A percentile compares a stretch with the other conserved stretches of the same genome.
phyloP scores from a whole-genome alignment of 805 yeast genomes.

The Priceomyces medius region DNA sequence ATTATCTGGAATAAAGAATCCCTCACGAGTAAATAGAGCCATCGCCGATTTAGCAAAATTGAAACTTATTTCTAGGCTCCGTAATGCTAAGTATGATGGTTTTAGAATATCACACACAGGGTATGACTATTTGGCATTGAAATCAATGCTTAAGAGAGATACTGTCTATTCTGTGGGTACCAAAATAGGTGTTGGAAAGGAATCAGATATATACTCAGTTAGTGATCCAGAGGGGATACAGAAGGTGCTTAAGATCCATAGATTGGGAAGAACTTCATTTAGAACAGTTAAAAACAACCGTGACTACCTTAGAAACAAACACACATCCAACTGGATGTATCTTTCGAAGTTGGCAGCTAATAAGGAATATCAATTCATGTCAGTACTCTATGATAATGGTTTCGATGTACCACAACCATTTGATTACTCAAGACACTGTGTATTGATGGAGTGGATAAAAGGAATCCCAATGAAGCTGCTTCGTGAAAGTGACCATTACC shows the following conservation, averaged over 20 bases:
- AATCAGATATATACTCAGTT: constrained; percentile 89
- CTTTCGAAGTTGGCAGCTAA: constrained; percentile 87
- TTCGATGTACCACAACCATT: constrained; percentile 86
- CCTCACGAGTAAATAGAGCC: constrained; percentile 72
- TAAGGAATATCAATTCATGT: constrained; percentile 89
- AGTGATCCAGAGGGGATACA: constrained; percentile 62
- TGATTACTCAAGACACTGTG: constrained; percentile 88
- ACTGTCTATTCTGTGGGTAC: constrained; percentile 77
- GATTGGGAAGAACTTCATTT: constrained; percentile 93
- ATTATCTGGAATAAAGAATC: constrained; percentile 72
- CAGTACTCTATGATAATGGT: constrained; percentile 66
- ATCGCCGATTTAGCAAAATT: constrained; percentile 86
- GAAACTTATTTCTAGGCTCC: constrained; percentile 68
- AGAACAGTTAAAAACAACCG: constrained; percentile 89
- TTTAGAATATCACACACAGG: constrained; percentile 87
- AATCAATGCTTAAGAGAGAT: constrained; percentile 73
- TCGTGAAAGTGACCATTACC: constrained; percentile 65
- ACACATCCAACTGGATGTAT: constrained; percentile 89
- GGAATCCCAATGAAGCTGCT: constrained; percentile 91
- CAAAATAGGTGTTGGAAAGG: constrained; percentile 95
- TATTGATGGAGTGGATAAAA: constrained; percentile 84
- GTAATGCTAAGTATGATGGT: constrained; percentile 96
- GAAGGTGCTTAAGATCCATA: constrained; percentile 82
- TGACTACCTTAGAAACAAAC: constrained; percentile 77
- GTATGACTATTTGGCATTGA: constrained; percentile 87